Percentiles rank a stretch among this genome's conserved stretches.
These are phyloP conservation scores for Phytophthora pisi DNA, from an alignment of 352 stramenopile species.

Conservation along the genomic window DNA sequence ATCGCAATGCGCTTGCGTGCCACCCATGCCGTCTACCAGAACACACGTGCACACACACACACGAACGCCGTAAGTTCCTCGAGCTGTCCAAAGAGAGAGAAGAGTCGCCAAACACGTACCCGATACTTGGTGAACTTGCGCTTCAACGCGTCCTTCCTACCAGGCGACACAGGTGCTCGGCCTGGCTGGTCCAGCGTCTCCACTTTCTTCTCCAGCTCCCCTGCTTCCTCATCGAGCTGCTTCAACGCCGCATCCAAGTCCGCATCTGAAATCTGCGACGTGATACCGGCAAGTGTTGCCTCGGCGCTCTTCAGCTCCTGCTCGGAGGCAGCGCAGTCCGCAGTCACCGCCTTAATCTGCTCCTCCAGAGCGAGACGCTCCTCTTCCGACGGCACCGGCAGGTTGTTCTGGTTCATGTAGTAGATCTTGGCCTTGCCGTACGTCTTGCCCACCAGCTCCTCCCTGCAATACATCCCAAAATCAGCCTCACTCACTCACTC, in stretches of 20 bases:
- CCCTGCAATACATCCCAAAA: slow-evolving; percentile 30
- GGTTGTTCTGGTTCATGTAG: slow-evolving; percentile 79
- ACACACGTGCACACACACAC: neutral
- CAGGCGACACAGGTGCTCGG: slow-evolving; percentile 55
- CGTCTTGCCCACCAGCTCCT: slow-evolving; percentile 69
- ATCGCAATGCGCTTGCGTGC: slow-evolving; percentile 78
- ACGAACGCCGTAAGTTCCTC: neutral
- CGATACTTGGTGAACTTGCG: slow-evolving; percentile 68
- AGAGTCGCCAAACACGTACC: slow-evolving; percentile 35
- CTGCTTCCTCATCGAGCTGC: slow-evolving; percentile 50
- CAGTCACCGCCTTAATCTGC: slow-evolving; percentile 55
- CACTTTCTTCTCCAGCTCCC: slow-evolving; percentile 50
- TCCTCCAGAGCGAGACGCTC: slow-evolving; percentile 52
- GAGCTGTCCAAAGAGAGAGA: neutral
- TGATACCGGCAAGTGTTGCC: slow-evolving; percentile 48
- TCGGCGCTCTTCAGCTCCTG: slow-evolving; percentile 67
- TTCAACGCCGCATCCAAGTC: slow-evolving; percentile 61
- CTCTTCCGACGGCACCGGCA: slow-evolving; percentile 59
- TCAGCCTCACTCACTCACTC: neutral
- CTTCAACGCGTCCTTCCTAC: slow-evolving; percentile 67
- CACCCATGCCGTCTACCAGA: slow-evolving; percentile 68
- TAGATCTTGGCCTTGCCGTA: slow-evolving; percentile 88
- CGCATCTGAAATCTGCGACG: slow-evolving; percentile 68
- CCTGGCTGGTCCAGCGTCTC: slow-evolving; percentile 48
- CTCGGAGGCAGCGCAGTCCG: slow-evolving; percentile 52